Conservation (phyloP, 2,329 filamentous ascomycete species). For the Fusarium nurragi region DNA sequence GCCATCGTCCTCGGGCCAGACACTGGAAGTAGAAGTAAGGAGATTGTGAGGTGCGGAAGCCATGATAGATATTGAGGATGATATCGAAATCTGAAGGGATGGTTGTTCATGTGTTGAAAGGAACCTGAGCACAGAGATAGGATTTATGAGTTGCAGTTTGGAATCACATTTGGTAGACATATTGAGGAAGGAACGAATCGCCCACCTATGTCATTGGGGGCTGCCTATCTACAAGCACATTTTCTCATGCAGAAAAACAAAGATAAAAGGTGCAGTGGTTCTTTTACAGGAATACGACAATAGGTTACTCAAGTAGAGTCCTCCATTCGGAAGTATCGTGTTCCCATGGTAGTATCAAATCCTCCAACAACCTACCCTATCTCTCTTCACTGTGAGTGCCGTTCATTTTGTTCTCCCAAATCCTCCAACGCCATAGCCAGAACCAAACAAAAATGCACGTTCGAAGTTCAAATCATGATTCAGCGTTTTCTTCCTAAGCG, state of each 20-base stretch:
- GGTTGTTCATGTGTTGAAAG: no score
- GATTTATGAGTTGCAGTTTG: neutral
- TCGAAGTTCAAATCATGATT: neutral
- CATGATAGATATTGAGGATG: slow-evolving; percentile 1
- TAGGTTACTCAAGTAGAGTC: neutral
- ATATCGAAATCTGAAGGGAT: neutral
- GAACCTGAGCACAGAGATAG: neutral
- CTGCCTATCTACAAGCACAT: no score
- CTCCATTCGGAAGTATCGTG: neutral
- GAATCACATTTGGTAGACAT: no score
- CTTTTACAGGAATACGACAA: no score
- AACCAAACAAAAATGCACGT: fast-evolving
- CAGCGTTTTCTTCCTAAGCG: fast-evolving
- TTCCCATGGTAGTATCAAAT: neutral
- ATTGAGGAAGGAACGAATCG: no score
- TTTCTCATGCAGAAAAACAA: no score
- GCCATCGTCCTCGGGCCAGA: neutral
- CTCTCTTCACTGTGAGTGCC: neutral
- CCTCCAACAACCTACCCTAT: slow-evolving; percentile 1
- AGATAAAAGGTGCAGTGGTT: no score
- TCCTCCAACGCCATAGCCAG: neutral
- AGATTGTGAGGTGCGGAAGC: neutral
- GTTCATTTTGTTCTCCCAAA: slow-evolving; percentile 3
- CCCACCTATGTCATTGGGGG: no score
- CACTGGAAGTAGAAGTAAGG: slow-evolving; percentile 14